Evolutionary conservation across 371 early-diverging fungal species (phyloP).

Genomic region (Lichtheimia ornata): DNA sequence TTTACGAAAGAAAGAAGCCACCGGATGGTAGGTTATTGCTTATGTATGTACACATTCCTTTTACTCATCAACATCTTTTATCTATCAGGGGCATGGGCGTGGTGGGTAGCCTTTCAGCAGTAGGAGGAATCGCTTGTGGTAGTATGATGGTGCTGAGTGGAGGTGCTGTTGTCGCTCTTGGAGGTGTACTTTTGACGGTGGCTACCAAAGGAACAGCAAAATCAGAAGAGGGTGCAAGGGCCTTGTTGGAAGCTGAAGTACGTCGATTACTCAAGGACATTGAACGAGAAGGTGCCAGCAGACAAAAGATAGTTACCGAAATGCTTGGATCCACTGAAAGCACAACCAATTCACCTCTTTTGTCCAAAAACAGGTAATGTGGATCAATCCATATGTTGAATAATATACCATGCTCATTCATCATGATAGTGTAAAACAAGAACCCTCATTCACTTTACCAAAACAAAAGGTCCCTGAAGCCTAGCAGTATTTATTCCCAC

Average conservation of each 20-base stretch:
- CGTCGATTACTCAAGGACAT: not conserved
- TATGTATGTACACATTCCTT: too few relatives aligned
- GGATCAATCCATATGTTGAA: too few relatives aligned
- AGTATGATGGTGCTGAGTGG: constrained; percentile 36
- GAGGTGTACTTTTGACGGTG: constrained; percentile 29
- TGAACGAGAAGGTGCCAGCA: not conserved
- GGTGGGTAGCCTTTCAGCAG: constrained; percentile 47
- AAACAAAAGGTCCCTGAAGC: too few relatives aligned
- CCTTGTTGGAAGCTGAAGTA: constrained; percentile 5
- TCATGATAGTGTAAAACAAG: too few relatives aligned
- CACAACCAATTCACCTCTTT: not conserved
- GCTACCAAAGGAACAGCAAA: constrained; percentile 21
- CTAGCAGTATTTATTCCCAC: too few relatives aligned
- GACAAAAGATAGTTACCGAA: not conserved
- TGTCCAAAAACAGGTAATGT: too few relatives aligned
- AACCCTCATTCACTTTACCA: too few relatives aligned
- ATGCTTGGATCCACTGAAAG: not conserved
- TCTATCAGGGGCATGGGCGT: constrained; percentile 38
- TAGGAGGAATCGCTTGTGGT: constrained; percentile 51
- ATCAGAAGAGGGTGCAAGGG: not conserved
- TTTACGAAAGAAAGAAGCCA: constrained; percentile 44
- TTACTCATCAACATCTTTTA: not conserved
- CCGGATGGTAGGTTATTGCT: constrained; percentile 36
- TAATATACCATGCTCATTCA: too few relatives aligned
- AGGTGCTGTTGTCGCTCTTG: constrained; percentile 36